Evolutionary conservation across 305 asterid genomes (phyloP).

Genomic region (Ajuga reptans): DNA sequence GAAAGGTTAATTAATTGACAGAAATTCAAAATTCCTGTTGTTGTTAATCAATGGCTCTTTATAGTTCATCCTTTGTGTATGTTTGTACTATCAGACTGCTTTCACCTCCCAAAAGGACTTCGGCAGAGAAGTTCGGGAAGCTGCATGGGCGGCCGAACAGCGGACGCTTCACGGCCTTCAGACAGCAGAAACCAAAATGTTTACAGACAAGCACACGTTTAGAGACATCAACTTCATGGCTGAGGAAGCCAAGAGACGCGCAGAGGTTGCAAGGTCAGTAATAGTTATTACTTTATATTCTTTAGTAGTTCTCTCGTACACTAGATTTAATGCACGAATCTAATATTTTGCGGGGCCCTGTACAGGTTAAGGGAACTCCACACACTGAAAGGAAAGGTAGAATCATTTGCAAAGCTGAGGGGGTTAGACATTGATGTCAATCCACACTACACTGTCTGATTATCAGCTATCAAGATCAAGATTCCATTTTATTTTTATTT

Average conservation of each 20-base stretch:
- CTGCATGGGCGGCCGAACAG: conserved; percentile 74
- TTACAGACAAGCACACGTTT: conserved; percentile 29
- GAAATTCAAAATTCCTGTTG: background rate
- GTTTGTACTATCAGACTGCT: conserved; percentile 38
- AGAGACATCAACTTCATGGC: conserved; percentile 48
- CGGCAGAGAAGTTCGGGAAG: conserved; percentile 66
- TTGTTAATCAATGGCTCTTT: background rate
- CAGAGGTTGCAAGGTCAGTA: conserved; percentile 53
- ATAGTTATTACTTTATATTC: too few species aligned
- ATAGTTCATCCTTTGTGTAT: background rate
- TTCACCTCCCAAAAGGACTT: conserved; percentile 53
- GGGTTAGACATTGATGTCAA: conserved; percentile 55
- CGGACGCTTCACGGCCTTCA: conserved; percentile 72
- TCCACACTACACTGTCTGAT: conserved; percentile 55
- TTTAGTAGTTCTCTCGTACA: too few species aligned
- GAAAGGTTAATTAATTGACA: conserved; percentile 24
- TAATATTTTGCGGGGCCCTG: background rate
- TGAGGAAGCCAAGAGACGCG: conserved; percentile 54
- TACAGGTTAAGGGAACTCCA: conserved; percentile 57
- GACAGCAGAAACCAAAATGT: conserved; percentile 35
- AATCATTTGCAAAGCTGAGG: conserved; percentile 53
- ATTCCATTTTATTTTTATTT: background rate
- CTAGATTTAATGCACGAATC: too few species aligned
- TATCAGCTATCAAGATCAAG: background rate
- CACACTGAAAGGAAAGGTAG: conserved; percentile 60